Evolutionary conservation across 371 early-diverging fungal species (phyloP).

Genomic region (Sporodiniella umbellata): DNA sequence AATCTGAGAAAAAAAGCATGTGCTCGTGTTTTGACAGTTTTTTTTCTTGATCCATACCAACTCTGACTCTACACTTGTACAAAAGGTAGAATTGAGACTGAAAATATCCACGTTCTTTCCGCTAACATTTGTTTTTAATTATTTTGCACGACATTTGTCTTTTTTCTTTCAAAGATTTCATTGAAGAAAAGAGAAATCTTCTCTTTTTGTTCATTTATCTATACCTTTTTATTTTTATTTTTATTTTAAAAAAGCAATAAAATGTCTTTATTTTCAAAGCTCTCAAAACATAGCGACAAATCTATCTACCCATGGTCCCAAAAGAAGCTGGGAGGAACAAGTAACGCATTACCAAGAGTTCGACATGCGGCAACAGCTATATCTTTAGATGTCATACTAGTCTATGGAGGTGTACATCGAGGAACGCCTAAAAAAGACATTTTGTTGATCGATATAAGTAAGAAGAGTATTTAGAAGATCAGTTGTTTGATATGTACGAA

Average conservation of each 20-base stretch:
- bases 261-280: slow-evolving; percentile 51
- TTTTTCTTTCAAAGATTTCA: neutral
- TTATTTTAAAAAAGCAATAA: neutral
- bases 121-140: slow-evolving; percentile 6
- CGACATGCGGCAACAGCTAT: slow-evolving; percentile 57
- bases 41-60: neutral
- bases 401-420: slow-evolving; percentile 59
- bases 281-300: slow-evolving; percentile 45
- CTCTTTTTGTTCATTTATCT: neutral
- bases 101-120: neutral
- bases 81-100: neutral
- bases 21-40: neutral
- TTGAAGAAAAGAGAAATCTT: neutral
- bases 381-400: slow-evolving; percentile 48
- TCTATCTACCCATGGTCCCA: slow-evolving; percentile 50
- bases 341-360: slow-evolving; percentile 50
- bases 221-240: slow-evolving; percentile 2
- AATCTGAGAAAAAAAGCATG: slow-evolving; percentile 4
- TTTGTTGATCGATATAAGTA: slow-evolving; percentile 62
- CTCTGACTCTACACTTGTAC: neutral
- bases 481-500: neutral
- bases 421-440: slow-evolving; percentile 50
- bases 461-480: neutral
- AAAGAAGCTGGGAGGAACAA: slow-evolving; percentile 38
- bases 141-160: slow-evolving; percentile 4